These are phyloP conservation scores for Prunus kanzakura DNA, from an alignment of 306 rosid species.

Conservation along the genomic window DNA sequence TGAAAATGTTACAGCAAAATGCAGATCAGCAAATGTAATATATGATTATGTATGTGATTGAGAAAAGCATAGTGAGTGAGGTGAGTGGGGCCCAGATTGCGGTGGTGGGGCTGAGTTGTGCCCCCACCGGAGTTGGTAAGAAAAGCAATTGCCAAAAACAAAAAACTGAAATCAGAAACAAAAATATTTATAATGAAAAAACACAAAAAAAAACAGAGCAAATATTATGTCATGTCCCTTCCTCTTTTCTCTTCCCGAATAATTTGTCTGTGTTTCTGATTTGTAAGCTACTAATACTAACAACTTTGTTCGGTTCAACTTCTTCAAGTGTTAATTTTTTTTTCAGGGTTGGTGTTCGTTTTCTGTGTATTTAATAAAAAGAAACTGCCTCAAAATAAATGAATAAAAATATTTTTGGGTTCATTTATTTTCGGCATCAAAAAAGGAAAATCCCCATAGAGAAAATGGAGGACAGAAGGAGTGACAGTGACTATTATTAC, in stretches of 20 bases:
- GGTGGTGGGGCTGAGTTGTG: slow-evolving; percentile 46
- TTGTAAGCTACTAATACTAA: not conserved
- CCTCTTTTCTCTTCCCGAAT: not conserved
- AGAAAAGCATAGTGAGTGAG: slow-evolving; percentile 26
- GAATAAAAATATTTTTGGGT: not conserved
- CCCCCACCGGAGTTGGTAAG: slow-evolving; percentile 38
- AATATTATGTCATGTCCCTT: no score
- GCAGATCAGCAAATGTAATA: not conserved
- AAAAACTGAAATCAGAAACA: not conserved
- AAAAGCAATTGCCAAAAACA: not conserved
- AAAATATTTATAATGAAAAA: not conserved
- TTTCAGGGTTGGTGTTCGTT: not conserved
- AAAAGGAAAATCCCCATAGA: no score
- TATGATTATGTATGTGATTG: not conserved
- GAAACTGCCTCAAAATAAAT: not conserved
- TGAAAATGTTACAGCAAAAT: not conserved
- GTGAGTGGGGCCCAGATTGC: slow-evolving; percentile 47
- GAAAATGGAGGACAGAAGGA: not conserved
- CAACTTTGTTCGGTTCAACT: not conserved
- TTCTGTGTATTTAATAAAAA: not conserved
- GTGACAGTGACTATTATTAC: slow-evolving; percentile 2
- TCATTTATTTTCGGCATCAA: no score
- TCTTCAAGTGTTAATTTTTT: not conserved
- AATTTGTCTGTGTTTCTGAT: not conserved
- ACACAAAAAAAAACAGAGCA: not conserved